Evolutionary conservation across 1,139 yeast genomes (phyloP), one percentile per base, ranked within the genome.

Genomic region (Geotrichum aggregatum): DNA sequence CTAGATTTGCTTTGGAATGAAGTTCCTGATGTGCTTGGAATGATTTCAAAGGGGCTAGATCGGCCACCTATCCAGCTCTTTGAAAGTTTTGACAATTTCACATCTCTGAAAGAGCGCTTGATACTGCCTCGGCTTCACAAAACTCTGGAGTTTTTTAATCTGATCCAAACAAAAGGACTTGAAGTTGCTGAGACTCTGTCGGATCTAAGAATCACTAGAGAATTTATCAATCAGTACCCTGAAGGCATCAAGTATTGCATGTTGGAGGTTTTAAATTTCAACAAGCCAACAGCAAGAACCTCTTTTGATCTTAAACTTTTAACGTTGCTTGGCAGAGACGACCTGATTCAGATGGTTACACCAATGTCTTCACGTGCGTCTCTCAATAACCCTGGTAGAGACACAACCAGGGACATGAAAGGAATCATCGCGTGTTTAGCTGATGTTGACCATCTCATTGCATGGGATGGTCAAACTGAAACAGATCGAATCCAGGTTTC

Each of bases 381-480:
- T 6, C 46, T 43, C 18, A 44, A 21, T 14, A 41, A 30, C 1
- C 13, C 50, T 8, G 34, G 39, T 5, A 55, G 54, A 16, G 62
- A 58, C 28, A 58, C 47, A 26, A 60, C 71, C 0, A 72, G 71
- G 56, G 83, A 79, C 54, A 73, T 81, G n/a, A 69, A 72, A 31
- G 74, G 78, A 30, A 71, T 84, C 4, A 63, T 80, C 5, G 69
- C 72, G 11, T 69, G 74, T 3, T 66, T 80, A 0, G 69, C 74
- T 30, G 82, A 76, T n/a, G 73, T 70, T 22, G 87, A 81, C 19
- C 67, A 74, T 1, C 60, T 76, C 1, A 71, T 76, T 40, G 79
- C 86, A 0, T 80, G 86, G 86, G 86, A 82, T 69, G 83, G 78
- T 7, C 82, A 79, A 54, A 73, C 81, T 1, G 89, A 84, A 63